Evolutionary conservation across 148 eudicot genomes (phyloP), one percentile per base, ranked within the genome.

Genomic region (Hydrangea macrophylla): DNA sequence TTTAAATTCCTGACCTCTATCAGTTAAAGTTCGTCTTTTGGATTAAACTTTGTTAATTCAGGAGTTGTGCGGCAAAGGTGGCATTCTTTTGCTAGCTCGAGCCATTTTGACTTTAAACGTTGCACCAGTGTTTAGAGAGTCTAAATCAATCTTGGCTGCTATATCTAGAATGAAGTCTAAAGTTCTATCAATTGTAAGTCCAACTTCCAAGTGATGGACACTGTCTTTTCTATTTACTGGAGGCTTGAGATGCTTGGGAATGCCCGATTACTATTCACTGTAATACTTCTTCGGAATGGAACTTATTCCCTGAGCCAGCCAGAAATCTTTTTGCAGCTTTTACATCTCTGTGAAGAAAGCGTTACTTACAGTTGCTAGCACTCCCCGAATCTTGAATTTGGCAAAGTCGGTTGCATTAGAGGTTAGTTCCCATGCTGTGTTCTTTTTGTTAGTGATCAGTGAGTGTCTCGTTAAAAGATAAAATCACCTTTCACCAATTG

Each of bases 311-410:
- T 45, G 24, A 60, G 57, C 55, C 39, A 48, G 60, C 62, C 31
- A 60, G 42, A 53, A 55, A 5, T 13, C 54, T 73, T 75, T 72
- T 60, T 78, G 81, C 86, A 95, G 99, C 84, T 95, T 62, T 76
- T 89, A 83, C 71, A 87, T 77, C 97, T 95, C 20, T 91, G 99
- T 76, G 99, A 95, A 87, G 99, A 95, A 74, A 85, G 81, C 58
- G 72, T 84, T 20, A 86, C 99, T 64, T 95, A 85, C 84, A 73
- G 88, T 89, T 61, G 93, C 93, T 68, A 84, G 81, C 74, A 81
- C 83, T 68, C 80, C 93, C 15, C 73, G 68, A 76, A 85, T 89
- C 79, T 75, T 87, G 83, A 70, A 87, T 80, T 66, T 91, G 79
- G 93, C 93, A 7, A 85, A 91, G 76, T 89, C 88, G 75, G 87